These are phyloP conservation scores for Cystoderma amianthinum DNA, from an alignment of 768 basidiomycete genomes.

Conservation along the genomic window DNA sequence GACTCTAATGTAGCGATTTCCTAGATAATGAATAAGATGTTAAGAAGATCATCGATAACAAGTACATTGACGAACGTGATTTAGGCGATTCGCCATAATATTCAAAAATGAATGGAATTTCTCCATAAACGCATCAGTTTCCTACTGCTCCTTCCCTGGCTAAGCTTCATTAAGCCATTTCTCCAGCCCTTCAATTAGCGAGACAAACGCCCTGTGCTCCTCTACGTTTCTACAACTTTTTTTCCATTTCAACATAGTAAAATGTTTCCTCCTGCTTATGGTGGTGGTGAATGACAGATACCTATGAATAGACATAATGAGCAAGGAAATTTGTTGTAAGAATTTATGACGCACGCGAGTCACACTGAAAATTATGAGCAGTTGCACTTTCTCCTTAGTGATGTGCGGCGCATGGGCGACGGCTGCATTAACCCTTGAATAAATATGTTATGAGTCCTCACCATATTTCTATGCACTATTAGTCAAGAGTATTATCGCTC, in stretches of 20 bases:
- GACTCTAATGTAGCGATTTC: slow-evolving; percentile 19
- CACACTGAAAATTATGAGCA: slow-evolving; percentile 18
- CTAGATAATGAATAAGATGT: slow-evolving; percentile 5
- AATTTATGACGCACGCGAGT: slow-evolving; percentile 6
- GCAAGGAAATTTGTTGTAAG: neutral
- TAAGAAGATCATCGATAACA: neutral
- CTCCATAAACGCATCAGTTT: slow-evolving; percentile 16
- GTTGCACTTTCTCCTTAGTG: slow-evolving; percentile 13
- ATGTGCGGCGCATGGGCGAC: too few species aligned
- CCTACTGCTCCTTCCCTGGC: slow-evolving; percentile 49
- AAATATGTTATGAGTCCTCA: slow-evolving; percentile 20
- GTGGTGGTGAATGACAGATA: slow-evolving; percentile 19
- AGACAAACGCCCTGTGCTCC: slow-evolving; percentile 18
- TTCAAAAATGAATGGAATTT: slow-evolving; percentile 19
- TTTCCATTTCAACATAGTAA: slow-evolving; percentile 16
- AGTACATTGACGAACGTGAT: slow-evolving; percentile 10
- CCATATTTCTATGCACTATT: slow-evolving; percentile 17
- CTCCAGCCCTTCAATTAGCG: slow-evolving; percentile 14
- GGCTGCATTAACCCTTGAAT: slow-evolving; percentile 19
- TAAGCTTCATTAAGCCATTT: slow-evolving; percentile 46
- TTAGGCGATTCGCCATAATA: slow-evolving; percentile 16
- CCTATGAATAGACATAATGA: slow-evolving; percentile 8
- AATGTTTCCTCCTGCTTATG: slow-evolving; percentile 20
- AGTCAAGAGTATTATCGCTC: neutral
- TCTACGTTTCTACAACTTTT: slow-evolving; percentile 19